These are phyloP conservation scores for Hymenoscyphus albidus DNA, from an alignment of 2,329 filamentous ascomycete species.

Conservation along the genomic window DNA sequence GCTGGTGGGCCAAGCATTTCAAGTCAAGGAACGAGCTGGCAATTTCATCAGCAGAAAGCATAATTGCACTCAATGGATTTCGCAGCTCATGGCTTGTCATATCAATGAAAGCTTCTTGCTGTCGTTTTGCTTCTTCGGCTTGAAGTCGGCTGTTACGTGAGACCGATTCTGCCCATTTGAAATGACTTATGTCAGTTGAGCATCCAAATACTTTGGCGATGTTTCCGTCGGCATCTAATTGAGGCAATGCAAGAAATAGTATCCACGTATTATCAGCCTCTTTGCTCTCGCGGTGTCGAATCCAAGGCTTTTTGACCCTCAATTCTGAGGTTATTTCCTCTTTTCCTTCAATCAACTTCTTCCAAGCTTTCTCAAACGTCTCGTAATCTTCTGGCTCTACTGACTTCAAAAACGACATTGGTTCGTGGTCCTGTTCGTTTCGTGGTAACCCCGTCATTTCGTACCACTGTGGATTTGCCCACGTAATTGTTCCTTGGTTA, in stretches of 20 bases:
- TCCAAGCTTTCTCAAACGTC: slow-evolving; percentile 57
- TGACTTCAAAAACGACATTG: slow-evolving; percentile 67
- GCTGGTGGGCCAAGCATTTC: slow-evolving; percentile 17
- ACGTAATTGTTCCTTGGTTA: slow-evolving; percentile 23
- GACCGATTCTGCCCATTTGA: slow-evolving; percentile 77
- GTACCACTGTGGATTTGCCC: slow-evolving; percentile 43
- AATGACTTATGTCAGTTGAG: slow-evolving; percentile 77
- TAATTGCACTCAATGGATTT: slow-evolving; percentile 69
- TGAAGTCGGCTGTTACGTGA: slow-evolving; percentile 74
- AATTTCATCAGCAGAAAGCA: slow-evolving; percentile 76
- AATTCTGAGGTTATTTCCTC: slow-evolving; percentile 69
- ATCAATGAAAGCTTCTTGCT: slow-evolving; percentile 68
- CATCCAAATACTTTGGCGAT: slow-evolving; percentile 64
- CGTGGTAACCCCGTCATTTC: slow-evolving; percentile 63
- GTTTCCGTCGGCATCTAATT: slow-evolving; percentile 57
- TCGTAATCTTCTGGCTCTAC: slow-evolving; percentile 62
- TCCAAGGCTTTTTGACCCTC: slow-evolving; percentile 51
- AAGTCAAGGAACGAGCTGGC: slow-evolving; percentile 38
- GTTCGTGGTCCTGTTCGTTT: slow-evolving; percentile 44
- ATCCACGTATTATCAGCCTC: slow-evolving; percentile 57
- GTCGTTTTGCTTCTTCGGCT: slow-evolving; percentile 72
- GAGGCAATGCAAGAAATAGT: slow-evolving; percentile 62
- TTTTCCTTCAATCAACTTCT: slow-evolving; percentile 56
- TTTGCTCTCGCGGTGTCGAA: slow-evolving; percentile 56
- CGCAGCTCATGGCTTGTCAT: slow-evolving; percentile 70